Base-by-base conservation (phyloP, 441 rosid species). In the Erysimum pusillum region DNA sequence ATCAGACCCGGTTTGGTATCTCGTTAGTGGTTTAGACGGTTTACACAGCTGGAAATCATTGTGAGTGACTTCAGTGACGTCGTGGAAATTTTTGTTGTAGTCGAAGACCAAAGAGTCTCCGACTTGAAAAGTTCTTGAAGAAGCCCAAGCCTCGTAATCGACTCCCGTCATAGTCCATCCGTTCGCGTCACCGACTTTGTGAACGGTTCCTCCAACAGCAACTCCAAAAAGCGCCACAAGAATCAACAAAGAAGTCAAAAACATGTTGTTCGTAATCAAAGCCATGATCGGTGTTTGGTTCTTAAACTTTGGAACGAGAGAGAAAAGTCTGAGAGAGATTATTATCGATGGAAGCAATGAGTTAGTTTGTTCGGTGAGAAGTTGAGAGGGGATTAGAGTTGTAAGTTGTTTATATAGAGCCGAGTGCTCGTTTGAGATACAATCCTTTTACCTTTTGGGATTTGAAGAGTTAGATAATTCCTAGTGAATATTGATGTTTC, bases 41-140 rank as follows among this genome's bases (percentile, higher is more conserved):
- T 60, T 14, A 15, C 68, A 71, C 6, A 25, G 8, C 49, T 10
- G 10, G 32, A 71, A 71, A 71, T 71, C 51, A 17, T 61, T 7
- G 68, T 46, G 51, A 22, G 51, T 48, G 49, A 60, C 75, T 61
- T 71, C 22, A 4, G 31, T 71, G 13, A 71, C 68, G 4, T 71
- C 68, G 51, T 71, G 75, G n/a, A 14, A 60, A 2, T 39, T 38
- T 3, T 61, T 71, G 39, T 49, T 71, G 60, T 63, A 73, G 34
- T 42, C 20, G 10, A 73, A 73, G n/a, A 39, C 35, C 35, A 73
- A 41, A 17, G 76, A 51, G 63, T 73, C 76, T 1, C 76, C 76
- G 1, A 41, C 70, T 41, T 73, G 56, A 32, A 73, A 63, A 13
- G 41, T 57, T 57, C 13, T 57, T 57, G 41, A 57, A n/a, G 62